Base-by-base conservation (phyloP, 2,329 filamentous ascomycete species). In the Fusarium sp. region DNA sequence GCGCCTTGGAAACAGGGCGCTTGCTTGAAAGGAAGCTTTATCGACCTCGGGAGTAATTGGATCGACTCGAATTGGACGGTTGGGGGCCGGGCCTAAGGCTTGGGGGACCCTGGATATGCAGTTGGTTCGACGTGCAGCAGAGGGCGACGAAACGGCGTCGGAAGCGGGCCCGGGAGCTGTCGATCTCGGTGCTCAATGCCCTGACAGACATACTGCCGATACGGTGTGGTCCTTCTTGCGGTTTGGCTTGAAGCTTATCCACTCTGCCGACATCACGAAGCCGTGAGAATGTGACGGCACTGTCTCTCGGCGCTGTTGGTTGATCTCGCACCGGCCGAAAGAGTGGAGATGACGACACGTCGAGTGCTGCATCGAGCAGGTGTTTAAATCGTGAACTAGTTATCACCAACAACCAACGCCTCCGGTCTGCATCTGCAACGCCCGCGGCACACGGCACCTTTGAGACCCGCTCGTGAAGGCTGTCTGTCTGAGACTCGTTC, bases 391-490 rank as follows among this genome's bases (percentile, higher is more conserved):
- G 37, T 56, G 28, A 59, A 54, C 41, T 51, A 30, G 54, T 48
- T 56, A 47, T 75, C 72, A 74, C 72, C 72, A 75, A 74, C 71
- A 62, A 74, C 72, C 72, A 75, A 74, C 71, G 62, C 44, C 18
- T 63, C 50, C 41, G 64, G 28, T 58, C 62, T 66, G 65, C 60
- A 59, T 60, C 67, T 59, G 53, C 62, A 48, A 52, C 50, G 31
- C 40, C 43, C 31, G 46, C 30, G 60, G 53, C 43, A 62, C 60
- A 23, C 60, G 28, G 51, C 52, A 58, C 47, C 30, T 27, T 23
- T 16, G 30, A 23, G 56, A 52, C 57, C 57, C 57, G 39, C 39
- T 52, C 16, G 11, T 52, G 28, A 34, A 60, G 57, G 39, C 28
- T 54, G 56, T 53, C 30, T 66, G 54, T 55, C 59, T 41, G 40